phyloP scores from a whole-genome alignment of 148 eudicot genomes.

The Spergularia marina region DNA sequence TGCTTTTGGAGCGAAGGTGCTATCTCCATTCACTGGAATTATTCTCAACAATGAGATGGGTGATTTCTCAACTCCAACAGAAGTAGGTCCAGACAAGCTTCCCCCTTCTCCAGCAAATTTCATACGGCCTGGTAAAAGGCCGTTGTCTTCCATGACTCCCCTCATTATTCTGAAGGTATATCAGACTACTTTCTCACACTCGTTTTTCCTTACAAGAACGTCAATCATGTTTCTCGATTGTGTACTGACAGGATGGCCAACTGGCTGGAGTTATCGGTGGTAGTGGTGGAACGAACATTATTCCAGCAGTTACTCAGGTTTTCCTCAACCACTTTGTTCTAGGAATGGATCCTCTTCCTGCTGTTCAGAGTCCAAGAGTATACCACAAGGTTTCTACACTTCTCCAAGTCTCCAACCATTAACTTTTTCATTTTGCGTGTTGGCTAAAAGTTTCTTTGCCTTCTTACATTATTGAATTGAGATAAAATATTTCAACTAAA shows the following conservation, averaged over 20 bases:
- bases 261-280: slow-evolving; percentile 89
- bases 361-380: slow-evolving; percentile 81
- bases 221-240: background rate
- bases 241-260: slow-evolving; percentile 53
- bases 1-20: slow-evolving; percentile 66
- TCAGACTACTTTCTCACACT: background rate
- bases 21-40: slow-evolving; percentile 77
- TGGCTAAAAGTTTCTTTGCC: background rate
- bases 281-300: slow-evolving; percentile 79
- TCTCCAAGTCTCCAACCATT: background rate
- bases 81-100: slow-evolving; percentile 44
- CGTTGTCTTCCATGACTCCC: slow-evolving; percentile 97
- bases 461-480: too few species aligned
- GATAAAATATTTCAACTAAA: too few species aligned
- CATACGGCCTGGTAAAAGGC: slow-evolving; percentile 77
- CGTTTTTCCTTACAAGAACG: background rate
- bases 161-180: slow-evolving; percentile 65
- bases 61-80: slow-evolving; percentile 83
- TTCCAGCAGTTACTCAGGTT: slow-evolving; percentile 77
- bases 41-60: slow-evolving; percentile 85
- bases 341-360: slow-evolving; percentile 72
- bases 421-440: background rate
- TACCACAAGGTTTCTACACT: slow-evolving; percentile 63
- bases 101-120: slow-evolving; percentile 84
- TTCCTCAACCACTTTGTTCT: slow-evolving; percentile 65